phyloP scores from a whole-genome alignment of 1,139 yeast genomes.

The Taiozyma sp. region DNA sequence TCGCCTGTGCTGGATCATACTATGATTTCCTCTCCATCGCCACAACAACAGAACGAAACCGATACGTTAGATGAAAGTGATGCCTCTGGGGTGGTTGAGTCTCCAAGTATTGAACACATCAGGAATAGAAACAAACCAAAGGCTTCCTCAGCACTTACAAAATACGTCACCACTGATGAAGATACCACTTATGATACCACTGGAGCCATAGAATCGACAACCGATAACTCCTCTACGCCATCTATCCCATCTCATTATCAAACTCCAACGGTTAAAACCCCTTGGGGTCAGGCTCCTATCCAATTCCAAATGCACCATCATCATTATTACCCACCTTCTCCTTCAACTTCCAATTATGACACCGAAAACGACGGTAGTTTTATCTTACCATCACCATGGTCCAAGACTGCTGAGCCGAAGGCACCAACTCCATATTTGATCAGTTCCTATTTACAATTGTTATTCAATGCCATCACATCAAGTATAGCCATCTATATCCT shows the following conservation, averaged over 20 bases:
- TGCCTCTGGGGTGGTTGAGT: background rate
- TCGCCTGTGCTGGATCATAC: slow-evolving; percentile 1
- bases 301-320: slow-evolving; percentile 40
- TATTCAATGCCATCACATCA: slow-evolving; percentile 43
- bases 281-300: slow-evolving; percentile 20
- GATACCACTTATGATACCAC: slow-evolving; percentile 1
- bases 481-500: slow-evolving; percentile 39
- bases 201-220: slow-evolving; percentile 1
- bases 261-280: slow-evolving; percentile 11
- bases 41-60: background rate
- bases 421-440: slow-evolving; percentile 43
- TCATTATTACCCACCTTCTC: slow-evolving; percentile 33
- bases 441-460: slow-evolving; percentile 55
- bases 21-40: background rate
- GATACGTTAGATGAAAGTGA: background rate
- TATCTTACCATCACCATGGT: slow-evolving; percentile 44
- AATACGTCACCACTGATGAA: slow-evolving; percentile 9
- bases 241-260: slow-evolving; percentile 3
- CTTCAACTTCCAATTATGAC: slow-evolving; percentile 1
- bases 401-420: slow-evolving; percentile 20
- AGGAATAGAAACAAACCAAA: slow-evolving; percentile 10
- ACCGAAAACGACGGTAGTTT: slow-evolving; percentile 3
- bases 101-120: slow-evolving; percentile 3
- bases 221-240: slow-evolving; percentile 1
- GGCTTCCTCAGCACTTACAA: slow-evolving; percentile 12